Conservation (phyloP, 768 basidiomycete genomes). For the Russula virescens region DNA sequence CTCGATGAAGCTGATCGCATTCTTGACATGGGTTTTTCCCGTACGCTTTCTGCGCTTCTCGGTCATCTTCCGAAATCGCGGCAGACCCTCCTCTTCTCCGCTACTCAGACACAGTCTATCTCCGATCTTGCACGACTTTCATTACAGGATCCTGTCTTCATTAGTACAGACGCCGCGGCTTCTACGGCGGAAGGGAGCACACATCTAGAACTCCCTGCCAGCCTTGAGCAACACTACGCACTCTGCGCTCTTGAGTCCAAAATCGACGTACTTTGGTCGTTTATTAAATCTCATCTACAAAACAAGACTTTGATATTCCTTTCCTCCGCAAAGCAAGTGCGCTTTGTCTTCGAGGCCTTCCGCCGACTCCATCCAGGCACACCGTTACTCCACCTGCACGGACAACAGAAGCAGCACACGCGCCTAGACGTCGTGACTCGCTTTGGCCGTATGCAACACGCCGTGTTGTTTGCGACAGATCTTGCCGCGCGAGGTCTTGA, state of each 20-base stretch:
- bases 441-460: constrained; percentile 76
- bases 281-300: constrained; percentile 90
- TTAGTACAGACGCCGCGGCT: constrained; percentile 46
- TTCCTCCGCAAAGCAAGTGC: constrained; percentile 94
- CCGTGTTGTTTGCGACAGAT: constrained; percentile 91
- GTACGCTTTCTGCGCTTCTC: constrained; percentile 85
- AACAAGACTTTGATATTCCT: constrained; percentile 90
- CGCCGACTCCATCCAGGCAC: constrained; percentile 93
- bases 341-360: constrained; percentile 94
- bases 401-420: constrained; percentile 93
- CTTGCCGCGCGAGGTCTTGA: constrained; percentile 94
- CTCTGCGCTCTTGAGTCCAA: constrained; percentile 81
- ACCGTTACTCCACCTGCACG: constrained; percentile 89
- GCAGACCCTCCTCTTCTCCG: constrained; percentile 95
- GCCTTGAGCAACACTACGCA: constrained; percentile 85
- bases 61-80: constrained; percentile 85
- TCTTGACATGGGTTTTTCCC: constrained; percentile 92
- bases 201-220: constrained; percentile 54
- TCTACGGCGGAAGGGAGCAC: constrained; percentile 39
- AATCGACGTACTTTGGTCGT: constrained; percentile 87
- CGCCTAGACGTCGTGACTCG: constrained; percentile 77
- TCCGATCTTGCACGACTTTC: constrained; percentile 85
- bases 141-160: constrained; percentile 70
- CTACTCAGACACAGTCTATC: constrained; percentile 90
- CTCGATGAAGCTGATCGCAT: constrained; percentile 97